Evolutionary conservation across 441 rosid genomes (phyloP).

Genomic region (Croton setiger): DNA sequence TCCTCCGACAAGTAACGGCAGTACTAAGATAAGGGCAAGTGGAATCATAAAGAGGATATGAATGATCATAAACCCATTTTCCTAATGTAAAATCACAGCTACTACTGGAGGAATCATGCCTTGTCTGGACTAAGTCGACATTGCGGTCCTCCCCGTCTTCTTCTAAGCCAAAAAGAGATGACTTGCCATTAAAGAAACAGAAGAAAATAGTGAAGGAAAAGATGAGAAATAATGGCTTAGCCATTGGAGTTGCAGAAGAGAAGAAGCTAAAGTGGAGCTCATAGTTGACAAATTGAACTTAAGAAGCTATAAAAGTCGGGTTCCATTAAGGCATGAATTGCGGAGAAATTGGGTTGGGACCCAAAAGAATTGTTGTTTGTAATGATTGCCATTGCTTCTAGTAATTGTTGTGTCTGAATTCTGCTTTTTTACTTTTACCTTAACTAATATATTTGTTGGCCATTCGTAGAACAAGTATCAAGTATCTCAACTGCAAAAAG

Average conservation of each 20-base stretch:
- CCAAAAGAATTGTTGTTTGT: conserved; percentile 9
- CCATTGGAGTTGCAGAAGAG: too few relatives aligned
- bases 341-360: conserved; percentile 28
- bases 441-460: too few relatives aligned
- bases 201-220: conserved; percentile 26
- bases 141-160: conserved; percentile 46
- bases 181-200: conserved; percentile 34
- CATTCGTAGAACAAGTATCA: too few relatives aligned
- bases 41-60: conserved; percentile 83
- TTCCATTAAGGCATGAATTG: conserved; percentile 29
- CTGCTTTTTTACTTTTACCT: neutral
- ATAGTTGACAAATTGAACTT: neutral
- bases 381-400: conserved; percentile 14
- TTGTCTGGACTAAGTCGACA: conserved; percentile 45
- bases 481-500: too few relatives aligned
- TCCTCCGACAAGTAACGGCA: conserved; percentile 68
- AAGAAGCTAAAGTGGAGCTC: conserved; percentile 10
- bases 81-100: conserved; percentile 66
- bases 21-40: conserved; percentile 77
- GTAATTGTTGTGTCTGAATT: conserved; percentile 6
- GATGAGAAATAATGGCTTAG: conserved; percentile 13
- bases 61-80: conserved; percentile 66
- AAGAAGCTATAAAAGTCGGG: conserved; percentile 15
- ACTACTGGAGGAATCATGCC: conserved; percentile 33
- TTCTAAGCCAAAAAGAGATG: conserved; percentile 29